Conservation (phyloP, 148 eudicot species). For the Cornus florida region DNA sequence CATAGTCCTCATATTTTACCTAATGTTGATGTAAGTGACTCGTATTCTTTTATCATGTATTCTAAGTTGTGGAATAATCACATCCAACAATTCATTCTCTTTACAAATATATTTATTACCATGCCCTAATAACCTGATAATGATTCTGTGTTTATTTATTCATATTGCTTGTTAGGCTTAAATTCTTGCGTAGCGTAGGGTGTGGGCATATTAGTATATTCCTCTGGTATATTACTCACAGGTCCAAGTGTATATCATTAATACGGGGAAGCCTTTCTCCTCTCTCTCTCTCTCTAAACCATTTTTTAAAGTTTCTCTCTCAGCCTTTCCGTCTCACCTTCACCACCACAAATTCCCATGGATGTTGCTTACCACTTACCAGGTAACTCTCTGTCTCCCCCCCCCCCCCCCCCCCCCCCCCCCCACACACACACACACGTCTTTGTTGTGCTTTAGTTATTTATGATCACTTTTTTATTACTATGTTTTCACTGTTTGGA, state of each 20-base stretch:
- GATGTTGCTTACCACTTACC: neutral
- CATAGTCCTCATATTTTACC: no score
- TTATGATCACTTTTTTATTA: neutral
- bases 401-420: no score
- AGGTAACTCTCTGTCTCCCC: constrained; percentile 14
- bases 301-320: neutral
- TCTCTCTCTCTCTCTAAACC: neutral
- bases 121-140: no score
- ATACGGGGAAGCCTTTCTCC: neutral
- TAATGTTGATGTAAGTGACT: no score
- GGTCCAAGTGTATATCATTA: neutral
- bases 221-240: constrained; percentile 36
- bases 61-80: no score
- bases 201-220: constrained; percentile 50
- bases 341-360: neutral
- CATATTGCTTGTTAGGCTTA: neutral
- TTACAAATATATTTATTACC: no score
- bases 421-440: no score
- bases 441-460: neutral
- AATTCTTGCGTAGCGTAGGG: constrained; percentile 13
- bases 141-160: no score
- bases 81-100: no score
- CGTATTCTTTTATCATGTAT: no score
- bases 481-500: neutral
- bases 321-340: neutral